These are phyloP conservation scores for Glutinoglossum americanum DNA, from an alignment of 495 filamentous ascomycete genomes.

Conservation along the genomic window DNA sequence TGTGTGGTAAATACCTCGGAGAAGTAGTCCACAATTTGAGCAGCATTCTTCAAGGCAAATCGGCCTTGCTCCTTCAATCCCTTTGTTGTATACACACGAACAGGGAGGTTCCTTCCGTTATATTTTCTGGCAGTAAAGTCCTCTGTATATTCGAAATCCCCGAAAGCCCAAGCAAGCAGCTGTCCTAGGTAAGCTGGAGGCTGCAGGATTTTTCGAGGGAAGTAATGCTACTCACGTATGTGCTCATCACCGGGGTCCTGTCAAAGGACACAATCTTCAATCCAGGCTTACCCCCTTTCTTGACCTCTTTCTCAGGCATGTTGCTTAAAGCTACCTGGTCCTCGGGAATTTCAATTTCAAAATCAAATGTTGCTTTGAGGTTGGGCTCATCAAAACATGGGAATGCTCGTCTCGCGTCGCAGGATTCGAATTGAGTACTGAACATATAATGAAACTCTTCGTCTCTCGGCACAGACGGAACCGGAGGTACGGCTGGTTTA, in stretches of 20 bases:
- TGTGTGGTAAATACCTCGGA: conserved; percentile 35
- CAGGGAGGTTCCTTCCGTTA: conserved; percentile 71
- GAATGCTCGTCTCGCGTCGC: conserved; percentile 82
- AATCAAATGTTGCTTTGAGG: conserved; percentile 85
- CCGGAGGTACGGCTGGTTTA: conserved; percentile 48
- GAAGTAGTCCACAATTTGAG: conserved; percentile 82
- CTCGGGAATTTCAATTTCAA: conserved; percentile 73
- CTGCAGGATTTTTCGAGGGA: not conserved
- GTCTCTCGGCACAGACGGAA: conserved; percentile 53
- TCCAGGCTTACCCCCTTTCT: conserved; percentile 32
- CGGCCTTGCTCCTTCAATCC: conserved; percentile 74
- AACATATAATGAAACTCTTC: conserved; percentile 77
- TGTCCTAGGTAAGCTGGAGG: conserved; percentile 11
- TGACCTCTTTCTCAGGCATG: conserved; percentile 61
- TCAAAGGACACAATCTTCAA: conserved; percentile 71
- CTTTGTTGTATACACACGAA: conserved; percentile 83
- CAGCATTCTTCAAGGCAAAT: conserved; percentile 69
- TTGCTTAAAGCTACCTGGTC: conserved; percentile 79
- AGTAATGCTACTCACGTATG: conserved; percentile 34
- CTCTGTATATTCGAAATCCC: conserved; percentile 93
- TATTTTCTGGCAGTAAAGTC: conserved; percentile 72
- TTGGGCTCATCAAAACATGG: conserved; percentile 98
- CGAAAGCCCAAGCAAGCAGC: conserved; percentile 85
- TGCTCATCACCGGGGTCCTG: conserved; percentile 80
- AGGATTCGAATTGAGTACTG: conserved; percentile 91